Evolutionary conservation across 1,284 basidiomycete genomes (phyloP), one percentile per base, ranked within the genome.

Genomic region (Meira miltonrushii): DNA sequence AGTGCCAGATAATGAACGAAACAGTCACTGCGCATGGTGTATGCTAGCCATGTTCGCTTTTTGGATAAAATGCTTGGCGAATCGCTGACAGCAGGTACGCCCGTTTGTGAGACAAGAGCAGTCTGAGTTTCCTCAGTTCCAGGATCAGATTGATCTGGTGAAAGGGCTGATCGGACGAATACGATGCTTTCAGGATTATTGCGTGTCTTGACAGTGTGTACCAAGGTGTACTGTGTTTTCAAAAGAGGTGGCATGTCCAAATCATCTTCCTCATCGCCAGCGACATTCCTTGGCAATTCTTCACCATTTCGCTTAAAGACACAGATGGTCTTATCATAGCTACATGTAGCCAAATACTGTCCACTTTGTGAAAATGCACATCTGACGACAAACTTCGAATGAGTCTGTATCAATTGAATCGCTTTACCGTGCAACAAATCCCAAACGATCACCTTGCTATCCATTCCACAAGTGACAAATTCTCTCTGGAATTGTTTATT

Each of bases 161-260:
- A 44, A 5, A 57, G 5, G 1, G 53, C 57, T 23, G 64, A 65
- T 1, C 59, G 59, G 2, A 74, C 54, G 23, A 75, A 75, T 1
- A 74, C 50, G n/a, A 75, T 57, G n/a, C 69, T 60, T 51, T 75
- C 71, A 3, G 73, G 73, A 25, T 75, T 75, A 15, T 58, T 62
- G 17, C 57, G 49, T 38, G 67, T 73, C 23, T 65, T 61, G 51
- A 67, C 59, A 58, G 68, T 67, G 10, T 62, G 60, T 33, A 62
- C 67, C 39, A 67, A 63, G 40, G 57, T 57, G 50, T 58, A 68
- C 8, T 19, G 19, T 1, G 50, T 55, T 8, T 33, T 25, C 43
- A 56, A 48, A n/a, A 59, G 51, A 9, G 56, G 59, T 0, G 50
- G 58, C 10, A 65, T 68, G 38, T 59, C 54, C 12, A 60, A 61